phyloP scores from a whole-genome alignment of 345 rosid species.

The Gossypium bickii region DNA sequence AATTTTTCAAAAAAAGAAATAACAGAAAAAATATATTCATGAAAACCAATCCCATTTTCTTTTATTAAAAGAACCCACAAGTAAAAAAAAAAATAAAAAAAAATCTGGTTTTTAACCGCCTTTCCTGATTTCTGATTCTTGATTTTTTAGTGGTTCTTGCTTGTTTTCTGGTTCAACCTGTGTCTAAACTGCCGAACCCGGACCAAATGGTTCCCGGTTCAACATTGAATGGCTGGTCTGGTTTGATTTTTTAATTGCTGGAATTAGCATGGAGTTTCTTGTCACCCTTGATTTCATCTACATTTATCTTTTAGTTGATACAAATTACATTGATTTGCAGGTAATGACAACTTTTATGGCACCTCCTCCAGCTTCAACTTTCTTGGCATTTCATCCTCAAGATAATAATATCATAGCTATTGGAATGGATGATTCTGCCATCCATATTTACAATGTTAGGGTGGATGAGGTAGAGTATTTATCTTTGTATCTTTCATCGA shows the following conservation, averaged over 20 bases:
- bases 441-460: conserved; percentile 51
- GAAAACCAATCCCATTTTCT: background rate
- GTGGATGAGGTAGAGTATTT: conserved; percentile 46
- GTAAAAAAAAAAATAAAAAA: too few relatives aligned
- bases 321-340: conserved; percentile 23
- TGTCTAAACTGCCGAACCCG: too few relatives aligned
- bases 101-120: too few relatives aligned
- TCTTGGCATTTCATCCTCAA: conserved; percentile 52
- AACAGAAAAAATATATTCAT: background rate
- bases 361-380: conserved; percentile 57
- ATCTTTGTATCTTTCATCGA: background rate
- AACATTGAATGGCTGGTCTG: background rate
- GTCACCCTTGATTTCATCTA: background rate
- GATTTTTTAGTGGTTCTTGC: background rate
- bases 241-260: background rate
- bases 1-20: background rate
- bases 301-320: background rate
- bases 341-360: conserved; percentile 60
- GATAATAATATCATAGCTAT: conserved; percentile 56
- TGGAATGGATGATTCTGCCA: conserved; percentile 54
- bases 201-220: background rate
- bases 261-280: background rate
- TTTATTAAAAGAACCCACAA: background rate
- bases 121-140: too few relatives aligned
- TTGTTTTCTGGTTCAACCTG: background rate